Conservation (phyloP, 306 rosid species). For the Cicer chorassanicum region DNA sequence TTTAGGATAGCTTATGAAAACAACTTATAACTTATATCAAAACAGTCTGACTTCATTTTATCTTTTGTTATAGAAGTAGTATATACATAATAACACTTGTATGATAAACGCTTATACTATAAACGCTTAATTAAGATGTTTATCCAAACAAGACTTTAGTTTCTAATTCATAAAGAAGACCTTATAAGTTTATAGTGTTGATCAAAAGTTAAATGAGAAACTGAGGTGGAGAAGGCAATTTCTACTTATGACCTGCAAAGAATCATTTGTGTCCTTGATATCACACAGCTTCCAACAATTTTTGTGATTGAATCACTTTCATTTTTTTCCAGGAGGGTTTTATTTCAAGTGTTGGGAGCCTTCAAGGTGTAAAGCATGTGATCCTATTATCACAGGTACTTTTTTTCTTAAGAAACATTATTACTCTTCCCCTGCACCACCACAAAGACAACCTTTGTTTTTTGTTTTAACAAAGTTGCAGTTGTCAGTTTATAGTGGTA, state of each 20-base stretch:
- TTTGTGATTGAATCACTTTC: slow-evolving; percentile 31
- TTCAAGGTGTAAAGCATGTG: slow-evolving; percentile 78
- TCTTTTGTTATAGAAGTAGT: too few species aligned
- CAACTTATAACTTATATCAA: too few species aligned
- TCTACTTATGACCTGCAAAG: background rate
- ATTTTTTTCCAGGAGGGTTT: slow-evolving; percentile 77
- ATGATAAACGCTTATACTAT: too few species aligned
- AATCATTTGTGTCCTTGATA: background rate
- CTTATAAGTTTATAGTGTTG: background rate
- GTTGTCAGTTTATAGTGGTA: slow-evolving; percentile 87
- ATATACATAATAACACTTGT: too few species aligned
- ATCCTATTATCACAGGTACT: slow-evolving; percentile 87
- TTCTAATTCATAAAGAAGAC: background rate
- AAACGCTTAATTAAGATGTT: too few species aligned
- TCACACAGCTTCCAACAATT: background rate
- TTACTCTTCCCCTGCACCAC: background rate
- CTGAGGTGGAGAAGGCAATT: too few species aligned
- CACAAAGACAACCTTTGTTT: slow-evolving; percentile 34
- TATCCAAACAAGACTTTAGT: background rate
- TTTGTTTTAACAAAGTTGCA: slow-evolving; percentile 74
- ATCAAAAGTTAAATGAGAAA: background rate
- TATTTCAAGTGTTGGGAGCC: slow-evolving; percentile 64
- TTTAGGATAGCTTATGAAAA: too few species aligned
- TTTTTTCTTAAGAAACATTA: background rate
- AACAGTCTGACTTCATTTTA: too few species aligned